phyloP scores from a whole-genome alignment of 2,329 filamentous ascomycete genomes.

The Trichoderma pleuroti region DNA sequence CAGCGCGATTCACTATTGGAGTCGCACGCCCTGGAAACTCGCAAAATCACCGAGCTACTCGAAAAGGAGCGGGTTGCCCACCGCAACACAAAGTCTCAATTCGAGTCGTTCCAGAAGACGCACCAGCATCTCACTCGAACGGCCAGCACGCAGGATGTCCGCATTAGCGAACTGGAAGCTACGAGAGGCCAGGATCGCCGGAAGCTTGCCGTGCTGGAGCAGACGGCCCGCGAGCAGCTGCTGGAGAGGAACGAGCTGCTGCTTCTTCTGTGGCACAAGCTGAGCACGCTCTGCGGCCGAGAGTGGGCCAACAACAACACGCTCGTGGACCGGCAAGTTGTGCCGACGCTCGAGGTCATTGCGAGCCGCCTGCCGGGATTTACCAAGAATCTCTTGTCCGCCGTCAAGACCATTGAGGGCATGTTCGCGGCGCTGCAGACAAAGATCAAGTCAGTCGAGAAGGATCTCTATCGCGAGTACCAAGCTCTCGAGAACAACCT shows the following conservation, averaged over 20 bases:
- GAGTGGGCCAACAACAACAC: constrained; percentile 92
- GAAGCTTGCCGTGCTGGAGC: constrained; percentile 71
- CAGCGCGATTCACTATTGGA: constrained; percentile 87
- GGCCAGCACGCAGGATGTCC: constrained; percentile 77
- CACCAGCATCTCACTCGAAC: constrained; percentile 84
- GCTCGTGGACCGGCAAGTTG: constrained; percentile 77
- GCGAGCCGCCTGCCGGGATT: constrained; percentile 83
- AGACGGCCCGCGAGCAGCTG: constrained; percentile 80
- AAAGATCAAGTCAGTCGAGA: constrained; percentile 80
- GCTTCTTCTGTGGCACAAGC: constrained; percentile 82
- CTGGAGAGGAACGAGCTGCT: constrained; percentile 85
- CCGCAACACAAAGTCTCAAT: constrained; percentile 80
- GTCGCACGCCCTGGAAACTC: constrained; percentile 79
- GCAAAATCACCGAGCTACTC: constrained; percentile 79
- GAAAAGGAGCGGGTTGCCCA: constrained; percentile 86
- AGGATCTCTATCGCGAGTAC: constrained; percentile 87
- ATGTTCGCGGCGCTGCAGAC: constrained; percentile 74
- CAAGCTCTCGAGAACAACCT: constrained; percentile 78
- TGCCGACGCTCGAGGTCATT: constrained; percentile 82
- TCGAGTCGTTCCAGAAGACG: constrained; percentile 83
- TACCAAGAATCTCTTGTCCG: constrained; percentile 81
- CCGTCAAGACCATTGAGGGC: constrained; percentile 81
- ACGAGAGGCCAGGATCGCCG: constrained; percentile 73
- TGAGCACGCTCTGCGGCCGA: constrained; percentile 79
- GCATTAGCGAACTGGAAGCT: constrained; percentile 83